A percentile compares a stretch with the other conserved stretches of the same genome.
phyloP scores from a whole-genome alignment of 164 flowering plant genomes.

The Liriodendron chinense region DNA sequence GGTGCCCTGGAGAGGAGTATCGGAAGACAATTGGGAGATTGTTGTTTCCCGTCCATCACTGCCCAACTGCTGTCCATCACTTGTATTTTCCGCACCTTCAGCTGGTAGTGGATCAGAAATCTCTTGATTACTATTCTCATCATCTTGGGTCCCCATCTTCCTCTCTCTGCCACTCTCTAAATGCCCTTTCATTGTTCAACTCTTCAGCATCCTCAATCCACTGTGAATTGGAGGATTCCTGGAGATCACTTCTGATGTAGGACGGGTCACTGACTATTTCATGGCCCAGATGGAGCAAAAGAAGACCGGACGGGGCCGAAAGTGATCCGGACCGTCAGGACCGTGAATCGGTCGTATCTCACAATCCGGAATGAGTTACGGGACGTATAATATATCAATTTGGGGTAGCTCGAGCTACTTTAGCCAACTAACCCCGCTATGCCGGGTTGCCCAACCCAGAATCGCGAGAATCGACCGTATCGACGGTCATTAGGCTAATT shows the following conservation, averaged over 20 bases:
- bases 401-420: too few species aligned
- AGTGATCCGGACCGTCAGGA: too few species aligned
- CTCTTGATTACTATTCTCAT: neutral
- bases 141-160: neutral
- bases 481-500: too few species aligned
- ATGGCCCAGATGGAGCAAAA: too few species aligned
- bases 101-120: neutral
- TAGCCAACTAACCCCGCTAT: too few species aligned
- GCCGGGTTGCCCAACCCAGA: too few species aligned
- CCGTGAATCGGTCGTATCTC: too few species aligned
- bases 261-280: too few species aligned
- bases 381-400: too few species aligned
- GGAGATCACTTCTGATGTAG: neutral
- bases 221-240: constrained; percentile 6
- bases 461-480: too few species aligned
- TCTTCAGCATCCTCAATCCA: constrained; percentile 5
- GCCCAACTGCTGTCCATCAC: neutral
- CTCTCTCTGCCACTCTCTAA: neutral
- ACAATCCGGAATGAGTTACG: too few species aligned
- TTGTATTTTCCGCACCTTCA: neutral
- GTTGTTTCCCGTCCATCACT: neutral
- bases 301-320: too few species aligned
- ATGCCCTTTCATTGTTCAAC: neutral
- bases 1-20: neutral
- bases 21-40: neutral